Evolutionary conservation across 2,329 filamentous ascomycete species (phyloP), one percentile per base, ranked within the genome.

Genomic region (Xylariales sp.): DNA sequence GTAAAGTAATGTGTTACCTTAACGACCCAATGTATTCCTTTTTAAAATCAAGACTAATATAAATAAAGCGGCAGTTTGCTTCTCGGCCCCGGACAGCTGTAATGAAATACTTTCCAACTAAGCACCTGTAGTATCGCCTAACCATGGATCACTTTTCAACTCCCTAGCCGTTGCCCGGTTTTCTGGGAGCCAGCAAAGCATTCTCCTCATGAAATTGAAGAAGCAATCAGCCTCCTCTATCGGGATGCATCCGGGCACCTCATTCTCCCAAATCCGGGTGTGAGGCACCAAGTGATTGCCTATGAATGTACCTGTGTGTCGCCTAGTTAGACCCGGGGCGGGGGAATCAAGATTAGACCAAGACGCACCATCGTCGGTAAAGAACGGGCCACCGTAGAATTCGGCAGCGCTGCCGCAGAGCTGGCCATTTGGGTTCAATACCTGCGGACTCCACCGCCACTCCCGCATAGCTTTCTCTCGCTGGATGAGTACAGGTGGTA

Each of bases 171-270:
- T 49, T 36, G 56, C 30, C 12, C 56, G 30, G 12, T 59, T 12
- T 34, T 59, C 56, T 32, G 56, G 56, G 32, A 59, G 9, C 56
- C 56, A 59, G 30, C 43, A 48, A 32, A 59, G 32, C 56, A 59
- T 49, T 43, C 56, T 59, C 32, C 56, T 59, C 56, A 59, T 59
- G 18, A 59, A 59, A n/a, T 23, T 34, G 30, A 59, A 34, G 16
- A 59, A 59, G 16, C 8, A 9, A 34, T 49, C 45, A 23, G 5
- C 10, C 30, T 59, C 56, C n/a, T 59, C 41, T 30, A 18, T 48
- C 9, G 56, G 32, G 30, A 59, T 59, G 43, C 56, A 59, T 36
- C 28, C 45, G 4, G 56, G 56, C 30, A 39, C 8, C 32, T 49
- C 56, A 46, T 39, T 34, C 30, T 34, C 30, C 43, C 45, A 48